Base-by-base conservation (phyloP, 2,329 filamentous ascomycete genomes). In the Ophiostoma quercus region DNA sequence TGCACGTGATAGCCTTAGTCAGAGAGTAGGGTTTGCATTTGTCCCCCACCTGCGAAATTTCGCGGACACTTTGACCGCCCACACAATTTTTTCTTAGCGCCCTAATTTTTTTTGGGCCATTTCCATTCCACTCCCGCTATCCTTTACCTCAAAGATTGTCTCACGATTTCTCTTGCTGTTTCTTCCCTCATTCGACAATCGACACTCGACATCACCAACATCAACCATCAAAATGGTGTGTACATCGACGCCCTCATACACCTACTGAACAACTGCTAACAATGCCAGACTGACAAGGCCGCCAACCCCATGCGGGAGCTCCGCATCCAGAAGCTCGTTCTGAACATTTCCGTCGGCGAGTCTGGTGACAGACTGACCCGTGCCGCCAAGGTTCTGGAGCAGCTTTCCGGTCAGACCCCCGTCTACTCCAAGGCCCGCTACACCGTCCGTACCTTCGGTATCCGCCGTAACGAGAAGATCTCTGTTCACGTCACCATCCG, bases 361-460 rank as follows among this genome's bases (percentile, higher is more conserved):
- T 98, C 94, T 90, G 95, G 95, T 92, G 95, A 99, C 87, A 96
- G 95, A 90, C 91, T 99, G 82, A 99, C 95, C 79, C 92, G 95
- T 91, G 95, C 95, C 82, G 95, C 95, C 81, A 99, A 99, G 90
- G 95, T 99, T 89, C 89, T 99, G 79, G 95, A 99, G 88, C 95
- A 99, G 89, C 88, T 99, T 83, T 92, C 88, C 84, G 95, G 95
- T 94, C 95, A 99, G 88, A 98, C 95, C 78, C 95, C 95, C 79
- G 95, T 99, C 85, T 99, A 99, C 93, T 96, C 91, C 93, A 99
- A 99, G 92, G 95, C 95, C 84, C 92, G 95, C 81, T 99, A 98
- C 90, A 99, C 95, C 78, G 95, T 99, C 89, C 94, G 95, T 87
- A 98, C 94, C 81, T 99, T 99, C 85, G 95, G 95, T 90, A 99